phyloP scores from a whole-genome alignment of 192 early-diverging fungal genomes.

The Oehlia diaphana region DNA sequence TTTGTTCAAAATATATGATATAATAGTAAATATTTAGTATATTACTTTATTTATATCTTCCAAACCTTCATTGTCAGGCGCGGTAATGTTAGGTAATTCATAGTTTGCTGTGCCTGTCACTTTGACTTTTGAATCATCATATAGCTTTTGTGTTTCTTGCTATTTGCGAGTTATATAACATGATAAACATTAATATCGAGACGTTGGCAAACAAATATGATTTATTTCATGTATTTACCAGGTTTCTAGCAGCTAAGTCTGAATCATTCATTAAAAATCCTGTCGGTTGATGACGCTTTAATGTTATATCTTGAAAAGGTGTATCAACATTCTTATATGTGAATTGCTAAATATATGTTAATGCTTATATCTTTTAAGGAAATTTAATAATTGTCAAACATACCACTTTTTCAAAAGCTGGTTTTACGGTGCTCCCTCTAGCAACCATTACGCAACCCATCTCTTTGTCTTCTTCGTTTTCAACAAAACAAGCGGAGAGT shows the following conservation, averaged over 20 bases:
- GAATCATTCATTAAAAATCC: slow-evolving; percentile 51
- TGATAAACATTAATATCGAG: neutral
- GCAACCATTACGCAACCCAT: slow-evolving; percentile 45
- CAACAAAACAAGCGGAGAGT: slow-evolving; percentile 45
- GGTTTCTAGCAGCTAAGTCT: slow-evolving; percentile 45
- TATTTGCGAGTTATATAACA: neutral
- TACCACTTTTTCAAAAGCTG: slow-evolving; percentile 53
- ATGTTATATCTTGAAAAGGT: slow-evolving; percentile 27
- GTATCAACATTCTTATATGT: slow-evolving; percentile 8
- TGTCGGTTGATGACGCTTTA: slow-evolving; percentile 36
- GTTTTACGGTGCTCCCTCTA: slow-evolving; percentile 52
- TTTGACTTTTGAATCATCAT: slow-evolving; percentile 51
- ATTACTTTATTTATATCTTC: slow-evolving; percentile 26
- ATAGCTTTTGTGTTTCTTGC: slow-evolving; percentile 57
- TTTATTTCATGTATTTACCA: slow-evolving; percentile 31
- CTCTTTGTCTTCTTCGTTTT: slow-evolving; percentile 25
- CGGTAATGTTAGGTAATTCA: slow-evolving; percentile 35
- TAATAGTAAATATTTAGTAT: neutral
- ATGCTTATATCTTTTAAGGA: neutral
- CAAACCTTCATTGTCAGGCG: slow-evolving; percentile 25
- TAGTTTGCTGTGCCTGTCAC: slow-evolving; percentile 46
- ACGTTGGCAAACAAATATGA: neutral
- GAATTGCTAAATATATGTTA: slow-evolving; percentile 6
- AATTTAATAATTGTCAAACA: slow-evolving; percentile 22
- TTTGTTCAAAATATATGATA: neutral